Percentiles rank a stretch among this genome's conserved stretches.
Conservation (phyloP, 2,329 filamentous ascomycete genomes). For the Grosmannia penicillata region DNA sequence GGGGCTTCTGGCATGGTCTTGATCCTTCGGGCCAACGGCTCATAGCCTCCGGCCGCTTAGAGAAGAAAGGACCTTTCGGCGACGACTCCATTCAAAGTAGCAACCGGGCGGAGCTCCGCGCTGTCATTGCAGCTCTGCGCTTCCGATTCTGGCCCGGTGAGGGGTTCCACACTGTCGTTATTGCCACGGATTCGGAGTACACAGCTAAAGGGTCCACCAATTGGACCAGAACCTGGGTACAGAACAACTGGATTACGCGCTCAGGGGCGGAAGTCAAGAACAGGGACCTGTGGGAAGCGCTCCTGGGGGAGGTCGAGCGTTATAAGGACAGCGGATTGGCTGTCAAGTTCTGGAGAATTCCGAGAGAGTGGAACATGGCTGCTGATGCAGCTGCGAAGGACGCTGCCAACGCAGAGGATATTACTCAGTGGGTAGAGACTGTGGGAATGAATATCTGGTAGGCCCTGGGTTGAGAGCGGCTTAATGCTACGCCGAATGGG, state of each 20-base stretch:
- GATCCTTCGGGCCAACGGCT: too few relatives aligned
- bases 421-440: too few relatives aligned
- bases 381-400: conserved; percentile 26
- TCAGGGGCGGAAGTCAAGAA: conserved; percentile 26
- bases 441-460: too few relatives aligned
- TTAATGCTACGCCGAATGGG: too few relatives aligned
- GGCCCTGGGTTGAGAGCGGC: too few relatives aligned
- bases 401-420: conserved; percentile 8
- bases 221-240: conserved; percentile 27
- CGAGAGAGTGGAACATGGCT: conserved; percentile 23
- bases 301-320: conserved; percentile 26
- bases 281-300: conserved; percentile 33
- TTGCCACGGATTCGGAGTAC: conserved; percentile 40
- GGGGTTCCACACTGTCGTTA: conserved; percentile 24
- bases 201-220: conserved; percentile 28
- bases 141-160: conserved; percentile 28
- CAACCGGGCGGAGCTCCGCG: too few relatives aligned
- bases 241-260: conserved; percentile 27
- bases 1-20: too few relatives aligned
- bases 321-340: conserved; percentile 15
- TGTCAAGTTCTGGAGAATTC: conserved; percentile 33
- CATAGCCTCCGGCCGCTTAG: too few relatives aligned
- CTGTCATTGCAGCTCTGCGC: conserved; percentile 31
- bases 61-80: too few relatives aligned
- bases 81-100: too few relatives aligned